These are phyloP conservation scores for Termitomyces sp. DNA, from an alignment of 768 basidiomycete species.

Conservation along the genomic window DNA sequence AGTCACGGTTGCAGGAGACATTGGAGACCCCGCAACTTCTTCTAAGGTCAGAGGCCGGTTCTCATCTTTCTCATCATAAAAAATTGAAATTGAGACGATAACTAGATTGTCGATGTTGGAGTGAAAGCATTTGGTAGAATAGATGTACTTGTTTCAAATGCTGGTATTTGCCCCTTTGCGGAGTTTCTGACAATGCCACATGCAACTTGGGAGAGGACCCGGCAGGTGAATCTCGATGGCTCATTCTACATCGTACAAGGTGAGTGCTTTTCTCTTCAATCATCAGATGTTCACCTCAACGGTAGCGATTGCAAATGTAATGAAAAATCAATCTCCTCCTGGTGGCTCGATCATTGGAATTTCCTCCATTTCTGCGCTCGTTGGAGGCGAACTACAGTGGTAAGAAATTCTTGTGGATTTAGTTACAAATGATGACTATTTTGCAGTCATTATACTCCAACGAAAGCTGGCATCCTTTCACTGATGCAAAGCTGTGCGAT, in stretches of 20 bases:
- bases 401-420: conserved; percentile 17
- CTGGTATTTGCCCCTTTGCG: conserved; percentile 73
- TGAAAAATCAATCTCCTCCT: conserved; percentile 62
- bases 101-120: conserved; percentile 57
- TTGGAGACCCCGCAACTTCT: conserved; percentile 52
- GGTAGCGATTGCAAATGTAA: conserved; percentile 65
- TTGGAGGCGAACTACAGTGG: conserved; percentile 72
- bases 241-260: conserved; percentile 70
- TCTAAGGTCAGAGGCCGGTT: conserved; percentile 33
- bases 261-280: conserved; percentile 12
- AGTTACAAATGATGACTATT: not conserved
- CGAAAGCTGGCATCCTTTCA: conserved; percentile 73
- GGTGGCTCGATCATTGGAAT: conserved; percentile 75
- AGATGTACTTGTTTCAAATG: conserved; percentile 44
- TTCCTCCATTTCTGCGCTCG: conserved; percentile 74
- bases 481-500: conserved; percentile 80
- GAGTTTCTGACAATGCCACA: conserved; percentile 68
- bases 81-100: not conserved
- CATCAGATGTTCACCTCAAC: conserved; percentile 5
- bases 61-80: not conserved
- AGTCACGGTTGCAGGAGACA: conserved; percentile 59
- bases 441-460: conserved; percentile 67
- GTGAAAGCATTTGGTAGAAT: conserved; percentile 60
- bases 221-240: conserved; percentile 71
- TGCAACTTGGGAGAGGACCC: conserved; percentile 57